A percentile compares a stretch with the other conserved stretches of the same genome.
phyloP scores from a whole-genome alignment of 1,139 yeast species.

The Sugiyamaella japonica region DNA sequence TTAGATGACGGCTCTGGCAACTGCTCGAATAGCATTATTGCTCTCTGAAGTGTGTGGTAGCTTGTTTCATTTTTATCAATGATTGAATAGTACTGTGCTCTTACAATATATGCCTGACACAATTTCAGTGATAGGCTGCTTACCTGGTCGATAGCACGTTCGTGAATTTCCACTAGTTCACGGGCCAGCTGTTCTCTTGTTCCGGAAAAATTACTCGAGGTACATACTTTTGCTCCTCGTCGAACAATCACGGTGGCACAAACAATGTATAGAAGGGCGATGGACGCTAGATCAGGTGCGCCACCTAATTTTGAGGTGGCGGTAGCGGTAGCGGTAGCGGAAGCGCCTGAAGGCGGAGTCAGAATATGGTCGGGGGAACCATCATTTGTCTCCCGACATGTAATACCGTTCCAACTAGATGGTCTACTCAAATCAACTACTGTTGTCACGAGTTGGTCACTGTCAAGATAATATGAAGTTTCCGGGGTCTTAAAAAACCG shows the following conservation, averaged over 20 bases:
- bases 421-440: conserved; percentile 13
- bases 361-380: neutral
- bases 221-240: conserved; percentile 12
- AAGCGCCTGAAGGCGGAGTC: conserved; percentile 1
- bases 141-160: conserved; percentile 5
- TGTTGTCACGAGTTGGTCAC: conserved; percentile 12
- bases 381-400: neutral
- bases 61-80: conserved; percentile 11
- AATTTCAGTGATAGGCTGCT: conserved; percentile 6
- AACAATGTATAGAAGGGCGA: conserved; percentile 15
- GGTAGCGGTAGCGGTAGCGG: neutral
- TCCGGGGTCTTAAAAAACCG: conserved; percentile 10
- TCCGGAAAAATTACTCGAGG: conserved; percentile 10
- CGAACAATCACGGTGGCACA: conserved; percentile 19
- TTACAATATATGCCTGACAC: conserved; percentile 15
- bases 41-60: conserved; percentile 1
- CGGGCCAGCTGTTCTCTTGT: conserved; percentile 12
- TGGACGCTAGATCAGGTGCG: conserved; percentile 4
- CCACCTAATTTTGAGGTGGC: neutral
- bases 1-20: conserved; percentile 9
- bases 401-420: conserved; percentile 1
- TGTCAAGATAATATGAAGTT: conserved; percentile 16
- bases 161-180: conserved; percentile 15
- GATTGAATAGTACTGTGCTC: conserved; percentile 12
- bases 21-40: neutral